These are phyloP conservation scores for Jaltomata sinuosa DNA, from an alignment of 257 asterid species.

Conservation along the genomic window DNA sequence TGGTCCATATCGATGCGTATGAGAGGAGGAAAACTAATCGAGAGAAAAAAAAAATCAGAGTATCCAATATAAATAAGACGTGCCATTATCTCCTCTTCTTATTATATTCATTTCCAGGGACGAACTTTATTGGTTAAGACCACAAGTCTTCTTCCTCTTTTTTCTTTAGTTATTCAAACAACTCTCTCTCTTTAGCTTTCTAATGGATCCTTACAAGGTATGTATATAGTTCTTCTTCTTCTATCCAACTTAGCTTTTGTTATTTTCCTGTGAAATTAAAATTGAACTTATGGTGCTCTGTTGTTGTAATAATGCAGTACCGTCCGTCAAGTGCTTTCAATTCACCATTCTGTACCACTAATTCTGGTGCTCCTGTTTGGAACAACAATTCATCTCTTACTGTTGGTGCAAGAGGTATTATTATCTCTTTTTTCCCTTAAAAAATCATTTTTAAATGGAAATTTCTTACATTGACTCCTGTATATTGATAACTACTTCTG, in stretches of 20 bases:
- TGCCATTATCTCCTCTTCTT: background rate
- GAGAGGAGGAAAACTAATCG: background rate
- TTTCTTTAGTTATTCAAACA: background rate
- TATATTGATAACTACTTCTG: background rate
- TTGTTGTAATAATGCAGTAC: constrained; percentile 8
- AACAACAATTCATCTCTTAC: constrained; percentile 34
- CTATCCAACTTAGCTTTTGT: background rate
- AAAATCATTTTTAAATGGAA: background rate
- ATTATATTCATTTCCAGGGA: background rate
- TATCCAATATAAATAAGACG: background rate
- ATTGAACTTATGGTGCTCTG: background rate
- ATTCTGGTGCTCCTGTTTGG: constrained; percentile 32
- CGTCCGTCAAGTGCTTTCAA: constrained; percentile 35
- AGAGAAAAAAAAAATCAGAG: no score
- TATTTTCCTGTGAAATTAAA: background rate
- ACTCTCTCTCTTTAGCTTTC: background rate
- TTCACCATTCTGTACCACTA: constrained; percentile 27
- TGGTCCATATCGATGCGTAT: background rate
- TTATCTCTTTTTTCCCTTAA: background rate
- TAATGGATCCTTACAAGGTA: constrained; percentile 35
- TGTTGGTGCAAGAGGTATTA: constrained; percentile 28
- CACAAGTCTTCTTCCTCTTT: background rate
- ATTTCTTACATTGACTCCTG: background rate
- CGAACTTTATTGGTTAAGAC: background rate
- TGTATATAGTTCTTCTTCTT: no score